Conservation (phyloP, 305 asterid genomes). For the Plantago lanceolata region DNA sequence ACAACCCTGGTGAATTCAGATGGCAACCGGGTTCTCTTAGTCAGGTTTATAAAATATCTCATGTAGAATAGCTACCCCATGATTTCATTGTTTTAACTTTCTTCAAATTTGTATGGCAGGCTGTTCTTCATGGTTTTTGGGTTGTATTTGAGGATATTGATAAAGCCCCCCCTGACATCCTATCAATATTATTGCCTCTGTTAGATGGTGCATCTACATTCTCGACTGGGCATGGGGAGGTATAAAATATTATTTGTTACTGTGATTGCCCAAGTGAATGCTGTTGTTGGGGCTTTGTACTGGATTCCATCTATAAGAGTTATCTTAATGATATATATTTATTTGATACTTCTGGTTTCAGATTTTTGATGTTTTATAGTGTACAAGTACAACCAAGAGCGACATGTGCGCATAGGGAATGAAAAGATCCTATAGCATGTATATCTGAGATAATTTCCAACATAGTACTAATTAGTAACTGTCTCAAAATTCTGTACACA, state of each 20-base stretch:
- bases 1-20: constrained; percentile 94
- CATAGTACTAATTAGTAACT: neutral
- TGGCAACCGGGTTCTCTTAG: constrained; percentile 99
- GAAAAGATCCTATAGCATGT: neutral
- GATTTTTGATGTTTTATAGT: neutral
- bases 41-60: constrained; percentile 52
- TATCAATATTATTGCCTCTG: constrained; percentile 72
- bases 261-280: constrained; percentile 18
- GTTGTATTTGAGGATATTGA: constrained; percentile 91
- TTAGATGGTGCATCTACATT: constrained; percentile 73
- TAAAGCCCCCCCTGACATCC: constrained; percentile 88
- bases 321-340: neutral
- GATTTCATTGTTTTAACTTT: constrained; percentile 24
- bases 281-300: constrained; percentile 2
- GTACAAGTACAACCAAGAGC: neutral
- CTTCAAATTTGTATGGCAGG: constrained; percentile 44
- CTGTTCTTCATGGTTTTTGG: constrained; percentile 86
- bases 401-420: neutral
- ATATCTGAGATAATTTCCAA: neutral
- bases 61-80: constrained; percentile 16
- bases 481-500: neutral
- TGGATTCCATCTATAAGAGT: too few relatives aligned
- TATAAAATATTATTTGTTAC: constrained; percentile 27
- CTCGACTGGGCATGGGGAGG: constrained; percentile 92
- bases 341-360: neutral